phyloP scores from a whole-genome alignment of 2,329 filamentous ascomycete species.

The Hymenoscyphus salicellus region DNA sequence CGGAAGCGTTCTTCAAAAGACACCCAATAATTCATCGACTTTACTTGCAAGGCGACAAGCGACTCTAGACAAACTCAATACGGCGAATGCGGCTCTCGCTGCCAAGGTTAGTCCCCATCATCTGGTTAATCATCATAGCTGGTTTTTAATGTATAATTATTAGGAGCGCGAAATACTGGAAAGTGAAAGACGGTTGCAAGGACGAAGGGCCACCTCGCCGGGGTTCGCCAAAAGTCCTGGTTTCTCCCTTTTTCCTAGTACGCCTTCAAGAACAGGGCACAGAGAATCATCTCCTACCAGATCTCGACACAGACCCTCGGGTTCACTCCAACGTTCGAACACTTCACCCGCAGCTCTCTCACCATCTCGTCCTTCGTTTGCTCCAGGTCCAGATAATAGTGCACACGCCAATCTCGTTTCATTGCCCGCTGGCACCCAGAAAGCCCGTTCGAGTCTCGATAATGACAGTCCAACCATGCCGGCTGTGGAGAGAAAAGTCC shows the following conservation, averaged over 20 bases:
- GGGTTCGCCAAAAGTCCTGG: slow-evolving; percentile 46
- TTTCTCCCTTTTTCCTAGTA: slow-evolving; percentile 39
- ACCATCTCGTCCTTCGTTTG: slow-evolving; percentile 40
- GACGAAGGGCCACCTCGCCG: slow-evolving; percentile 50
- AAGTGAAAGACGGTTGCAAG: slow-evolving; percentile 28
- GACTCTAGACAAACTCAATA: slow-evolving; percentile 56
- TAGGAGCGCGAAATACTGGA: slow-evolving; percentile 39
- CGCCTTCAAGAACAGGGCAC: slow-evolving; percentile 23
- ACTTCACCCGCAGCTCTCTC: slow-evolving; percentile 53
- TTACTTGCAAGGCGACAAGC: slow-evolving; percentile 58
- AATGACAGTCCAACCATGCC: not conserved
- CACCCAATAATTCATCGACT: slow-evolving; percentile 24
- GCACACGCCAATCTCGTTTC: slow-evolving; percentile 24
- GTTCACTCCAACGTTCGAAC: slow-evolving; percentile 46
- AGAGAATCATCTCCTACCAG: slow-evolving; percentile 17
- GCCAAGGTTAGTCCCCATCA: slow-evolving; percentile 35
- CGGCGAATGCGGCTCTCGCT: slow-evolving; percentile 46
- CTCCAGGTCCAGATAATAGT: slow-evolving; percentile 22
- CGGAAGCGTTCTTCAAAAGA: slow-evolving; percentile 61
- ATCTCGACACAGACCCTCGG: slow-evolving; percentile 7
- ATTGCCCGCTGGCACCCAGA: slow-evolving; percentile 1
- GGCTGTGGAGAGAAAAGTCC: not conserved
- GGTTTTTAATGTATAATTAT: slow-evolving; percentile 20
- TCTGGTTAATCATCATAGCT: slow-evolving; percentile 11
- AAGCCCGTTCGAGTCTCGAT: slow-evolving; percentile 9